Evolutionary conservation across 2,329 filamentous ascomycete genomes (phyloP), one percentile per base, ranked within the genome.

Genomic region (Fusarium chuoi): DNA sequence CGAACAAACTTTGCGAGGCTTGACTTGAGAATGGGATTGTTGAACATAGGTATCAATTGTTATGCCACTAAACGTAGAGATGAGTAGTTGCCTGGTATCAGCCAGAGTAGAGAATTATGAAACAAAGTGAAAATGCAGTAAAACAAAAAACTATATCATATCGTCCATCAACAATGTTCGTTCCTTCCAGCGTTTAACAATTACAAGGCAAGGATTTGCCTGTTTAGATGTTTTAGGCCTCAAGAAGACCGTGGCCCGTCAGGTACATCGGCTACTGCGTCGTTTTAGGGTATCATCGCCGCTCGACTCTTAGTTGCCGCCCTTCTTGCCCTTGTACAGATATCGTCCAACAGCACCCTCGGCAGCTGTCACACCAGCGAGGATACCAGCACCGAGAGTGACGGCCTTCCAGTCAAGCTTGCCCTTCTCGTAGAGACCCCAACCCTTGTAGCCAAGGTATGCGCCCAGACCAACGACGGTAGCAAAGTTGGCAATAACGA

Each of bases 391-490:
- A 9, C 89, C 89, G 2, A 89, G 64, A 24, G 87, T 86, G 22
- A 86, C 81, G 65, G 81, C 83, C 82, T 86, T 84, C 85, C 86
- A 88, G 74, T 82, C 82, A 57, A 90, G 80, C 49, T 83, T 82
- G 49, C 87, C 87, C 60, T 83, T 83, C 79, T 89, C 86, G 75
- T 89, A 89, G 72, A 90, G 81, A 12, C 85, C 85, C 85, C 87
- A 89, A 26, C 86, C 88, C 81, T 85, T 87, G 82, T 87, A 88
- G 44, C 88, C 87, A 18, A 90, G 80, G 80, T 85, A 88, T 7
- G 85, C 84, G 77, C 87, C 84, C 41, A 89, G 74, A 14, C 87
- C 87, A n/a, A 89, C 82, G 42, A 90, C 83, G 22, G 84, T 85
- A 14, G 84, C 82, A 11, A 88, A 69, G 79, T 90, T 90, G 66